Conservation (phyloP, 2,329 filamentous ascomycete genomes). For the Falciphora oryzae region DNA sequence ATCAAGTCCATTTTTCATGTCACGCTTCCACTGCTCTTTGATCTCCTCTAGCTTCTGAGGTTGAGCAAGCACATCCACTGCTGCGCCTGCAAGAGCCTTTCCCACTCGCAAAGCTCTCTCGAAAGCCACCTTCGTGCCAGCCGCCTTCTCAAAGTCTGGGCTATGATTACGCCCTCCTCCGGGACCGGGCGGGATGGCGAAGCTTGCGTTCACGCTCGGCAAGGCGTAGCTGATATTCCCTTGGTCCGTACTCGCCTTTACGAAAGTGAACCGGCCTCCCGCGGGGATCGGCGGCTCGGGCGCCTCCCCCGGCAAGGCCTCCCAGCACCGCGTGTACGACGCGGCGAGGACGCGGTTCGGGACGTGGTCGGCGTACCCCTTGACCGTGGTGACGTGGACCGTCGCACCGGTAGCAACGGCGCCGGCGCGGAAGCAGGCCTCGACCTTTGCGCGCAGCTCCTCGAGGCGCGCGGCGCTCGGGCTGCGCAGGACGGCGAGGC, state of each 20-base stretch:
- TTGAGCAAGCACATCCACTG: conserved; percentile 38
- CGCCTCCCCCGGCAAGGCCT: conserved; percentile 24
- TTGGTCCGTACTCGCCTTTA: conserved; percentile 51
- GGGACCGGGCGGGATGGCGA: conserved; percentile 42
- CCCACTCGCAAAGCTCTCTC: conserved; percentile 38
- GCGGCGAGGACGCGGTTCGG: conserved; percentile 44
- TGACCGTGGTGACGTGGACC: conserved; percentile 34
- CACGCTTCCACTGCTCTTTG: conserved; percentile 32
- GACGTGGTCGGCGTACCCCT: conserved; percentile 48
- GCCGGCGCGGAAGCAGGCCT: conserved; percentile 34
- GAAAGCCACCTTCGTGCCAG: conserved; percentile 42
- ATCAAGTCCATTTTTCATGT: conserved; percentile 16
- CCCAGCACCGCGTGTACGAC: conserved; percentile 40
- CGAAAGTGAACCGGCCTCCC: conserved; percentile 18
- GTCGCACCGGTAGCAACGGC: conserved; percentile 39
- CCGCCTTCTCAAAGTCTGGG: conserved; percentile 43
- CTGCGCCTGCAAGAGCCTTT: conserved; percentile 42
- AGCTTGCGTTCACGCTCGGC: conserved; percentile 48
- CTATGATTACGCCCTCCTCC: conserved; percentile 44
- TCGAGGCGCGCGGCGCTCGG: conserved; percentile 33
- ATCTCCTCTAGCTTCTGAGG: conserved; percentile 35
- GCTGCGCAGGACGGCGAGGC: conserved; percentile 39
- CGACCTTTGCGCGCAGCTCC: conserved; percentile 35
- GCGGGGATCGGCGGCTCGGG: conserved; percentile 9
- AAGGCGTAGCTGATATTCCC: conserved; percentile 53